phyloP scores from a whole-genome alignment of 2,329 filamentous ascomycete genomes.

The Saccharata proteae region DNA sequence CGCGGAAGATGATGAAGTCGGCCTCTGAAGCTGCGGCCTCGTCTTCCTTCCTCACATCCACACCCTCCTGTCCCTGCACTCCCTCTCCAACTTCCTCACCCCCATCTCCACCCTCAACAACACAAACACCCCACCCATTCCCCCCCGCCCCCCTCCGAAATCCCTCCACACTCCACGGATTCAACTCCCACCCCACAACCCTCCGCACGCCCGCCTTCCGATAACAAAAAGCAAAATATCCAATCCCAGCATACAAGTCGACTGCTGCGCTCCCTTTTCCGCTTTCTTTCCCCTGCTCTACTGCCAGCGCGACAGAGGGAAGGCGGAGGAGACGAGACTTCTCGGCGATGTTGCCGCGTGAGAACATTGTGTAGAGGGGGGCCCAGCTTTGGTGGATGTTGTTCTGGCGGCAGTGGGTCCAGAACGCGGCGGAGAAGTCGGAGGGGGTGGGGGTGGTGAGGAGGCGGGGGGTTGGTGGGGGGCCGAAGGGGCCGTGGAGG shows the following conservation, averaged over 20 bases:
- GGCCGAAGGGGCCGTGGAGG: slow-evolving; percentile 63
- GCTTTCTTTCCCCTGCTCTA: slow-evolving; percentile 12
- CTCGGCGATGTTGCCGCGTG: slow-evolving; percentile 77
- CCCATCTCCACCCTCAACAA: slow-evolving; percentile 8
- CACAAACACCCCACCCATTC: slow-evolving; percentile 26
- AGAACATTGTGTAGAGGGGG: slow-evolving; percentile 88
- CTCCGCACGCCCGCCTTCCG: slow-evolving; percentile 52
- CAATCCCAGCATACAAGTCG: slow-evolving; percentile 86
- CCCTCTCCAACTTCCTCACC: neutral
- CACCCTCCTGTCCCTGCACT: too few relatives aligned
- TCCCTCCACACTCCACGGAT: slow-evolving; percentile 41
- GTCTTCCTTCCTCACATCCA: neutral
- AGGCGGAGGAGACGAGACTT: slow-evolving; percentile 59
- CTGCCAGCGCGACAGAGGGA: neutral
- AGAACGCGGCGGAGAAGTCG: slow-evolving; percentile 60
- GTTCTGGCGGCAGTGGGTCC: slow-evolving; percentile 64
- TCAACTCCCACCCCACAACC: slow-evolving; percentile 83
- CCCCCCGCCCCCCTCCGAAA: slow-evolving; percentile 25
- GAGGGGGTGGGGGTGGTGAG: slow-evolving; percentile 15
- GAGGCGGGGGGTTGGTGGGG: slow-evolving; percentile 11
- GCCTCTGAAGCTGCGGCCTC: neutral
- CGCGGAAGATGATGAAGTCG: slow-evolving; percentile 28
- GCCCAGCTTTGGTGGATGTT: slow-evolving; percentile 78
- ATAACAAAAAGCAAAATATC: slow-evolving; percentile 87
- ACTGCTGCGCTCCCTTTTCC: slow-evolving; percentile 30